Base-by-base conservation (phyloP, 2,329 filamentous ascomycete genomes). In the Achaetomium macrosporum region DNA sequence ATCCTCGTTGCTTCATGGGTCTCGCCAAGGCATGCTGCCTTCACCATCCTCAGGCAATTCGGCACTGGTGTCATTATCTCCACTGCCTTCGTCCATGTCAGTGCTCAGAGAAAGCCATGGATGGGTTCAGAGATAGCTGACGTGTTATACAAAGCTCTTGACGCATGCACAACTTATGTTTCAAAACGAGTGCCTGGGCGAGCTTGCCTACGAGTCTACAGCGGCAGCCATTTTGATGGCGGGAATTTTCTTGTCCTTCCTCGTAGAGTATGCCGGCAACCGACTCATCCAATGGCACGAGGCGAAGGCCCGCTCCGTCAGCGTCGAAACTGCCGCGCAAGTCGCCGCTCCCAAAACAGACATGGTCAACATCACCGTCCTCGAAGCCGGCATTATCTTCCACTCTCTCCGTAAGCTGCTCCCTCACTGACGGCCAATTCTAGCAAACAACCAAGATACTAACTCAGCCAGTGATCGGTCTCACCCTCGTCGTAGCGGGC, bases 81-180 rank as follows among this genome's bases (percentile, higher is more conserved):
- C 0, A 88, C 85, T 0, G 85, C 84, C 0, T 85, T 88, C 58
- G 72, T 88, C 15, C 84, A 87, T 62, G 79, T 84, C 64, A 63
- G 75, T 69, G 30, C 15, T 12, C 17, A 42, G 2, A 7, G 7
- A 2, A 29, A 8, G 15, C n/a, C 29, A 25, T 8, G 31, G 16
- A 5, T 10, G n/a, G n/a, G 6, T 15, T 25, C 4, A 6, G 12
- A 15, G 10, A 37, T 13, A 7, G 19, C 43, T 47, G 11, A 52
- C 17, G 7, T 25, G 4, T 13, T 6, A 19, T 5, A 2, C 30
- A 19, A 19, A 88, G 82, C 77, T 91, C 11, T 83, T 84, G 62
- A 89, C 85, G 0, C 86, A 91, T 57, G 85, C 87, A 0, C 69
- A 75, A 8, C 74, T 90, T 29, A 88, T 89, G 83, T 90, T 91